A percentile compares a stretch with the other conserved stretches of the same genome.
phyloP scores from a whole-genome alignment of 495 filamentous ascomycete species.

The Entonaema liquescens region DNA sequence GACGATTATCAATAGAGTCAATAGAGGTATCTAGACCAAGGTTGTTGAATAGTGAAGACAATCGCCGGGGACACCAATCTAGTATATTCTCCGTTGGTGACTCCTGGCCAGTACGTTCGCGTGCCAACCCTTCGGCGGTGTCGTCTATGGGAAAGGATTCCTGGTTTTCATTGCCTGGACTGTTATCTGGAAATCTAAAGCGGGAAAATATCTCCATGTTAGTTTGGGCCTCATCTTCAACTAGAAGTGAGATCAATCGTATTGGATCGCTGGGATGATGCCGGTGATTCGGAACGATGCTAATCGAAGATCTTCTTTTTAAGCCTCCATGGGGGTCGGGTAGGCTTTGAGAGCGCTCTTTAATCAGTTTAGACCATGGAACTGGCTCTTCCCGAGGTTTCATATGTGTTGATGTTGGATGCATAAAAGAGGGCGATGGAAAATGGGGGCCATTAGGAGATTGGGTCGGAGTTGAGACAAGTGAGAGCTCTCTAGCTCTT shows the following conservation, averaged over 20 bases:
- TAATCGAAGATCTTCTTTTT: conserved; percentile 38
- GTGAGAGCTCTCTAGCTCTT: conserved; percentile 21
- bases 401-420: conserved; percentile 58
- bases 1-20: conserved; percentile 27
- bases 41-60: conserved; percentile 41
- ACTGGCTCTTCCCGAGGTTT: conserved; percentile 52
- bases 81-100: conserved; percentile 24
- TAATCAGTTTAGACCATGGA: conserved; percentile 29
- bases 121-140: background rate
- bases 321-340: conserved; percentile 45
- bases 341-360: conserved; percentile 51
- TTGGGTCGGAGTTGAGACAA: conserved; percentile 7
- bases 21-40: conserved; percentile 39
- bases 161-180: conserved; percentile 9
- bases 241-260: conserved; percentile 8
- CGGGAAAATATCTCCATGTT: conserved; percentile 17
- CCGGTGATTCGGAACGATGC: conserved; percentile 21
- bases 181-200: conserved; percentile 39
- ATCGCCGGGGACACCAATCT: conserved; percentile 42
- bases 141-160: background rate
- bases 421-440: conserved; percentile 57
- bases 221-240: conserved; percentile 1
- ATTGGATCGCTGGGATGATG: conserved; percentile 24
- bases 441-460: conserved; percentile 40
- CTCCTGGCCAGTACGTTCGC: background rate